Percentiles rank a stretch among this genome's conserved stretches.
Conservation (phyloP, 306 rosid species). For the Lotus japonicus region DNA sequence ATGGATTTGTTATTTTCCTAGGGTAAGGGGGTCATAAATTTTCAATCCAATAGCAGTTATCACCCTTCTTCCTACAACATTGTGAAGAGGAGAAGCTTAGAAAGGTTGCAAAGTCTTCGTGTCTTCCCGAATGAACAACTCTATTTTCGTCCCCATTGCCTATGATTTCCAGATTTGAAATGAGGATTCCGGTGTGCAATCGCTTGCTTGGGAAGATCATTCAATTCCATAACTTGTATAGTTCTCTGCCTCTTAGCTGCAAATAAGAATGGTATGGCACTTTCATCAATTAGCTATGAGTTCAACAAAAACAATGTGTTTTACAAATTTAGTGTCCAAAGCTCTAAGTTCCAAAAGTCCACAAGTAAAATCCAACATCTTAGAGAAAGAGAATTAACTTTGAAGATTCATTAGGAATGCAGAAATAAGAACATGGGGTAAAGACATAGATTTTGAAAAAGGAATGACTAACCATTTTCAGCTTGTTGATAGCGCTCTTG, state of each 20-base stretch:
- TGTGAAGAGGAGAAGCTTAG: slow-evolving; percentile 5
- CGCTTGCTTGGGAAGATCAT: slow-evolving; percentile 80
- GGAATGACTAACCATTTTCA: slow-evolving; percentile 57
- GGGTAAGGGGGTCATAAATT: slow-evolving; percentile 24
- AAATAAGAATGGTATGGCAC: neutral
- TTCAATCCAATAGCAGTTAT: slow-evolving; percentile 19
- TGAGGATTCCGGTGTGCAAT: slow-evolving; percentile 43
- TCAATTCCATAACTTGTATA: slow-evolving; percentile 88
- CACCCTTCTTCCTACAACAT: slow-evolving; percentile 21
- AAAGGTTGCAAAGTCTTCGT: neutral
- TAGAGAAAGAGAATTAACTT: neutral
- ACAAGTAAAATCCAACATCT: neutral
- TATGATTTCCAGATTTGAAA: slow-evolving; percentile 50
- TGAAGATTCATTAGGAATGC: neutral
- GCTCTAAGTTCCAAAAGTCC: neutral
- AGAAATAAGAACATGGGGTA: neutral
- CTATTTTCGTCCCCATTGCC: slow-evolving; percentile 65
- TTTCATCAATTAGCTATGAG: slow-evolving; percentile 13
- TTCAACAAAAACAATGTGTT: neutral
- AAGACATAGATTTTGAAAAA: neutral
- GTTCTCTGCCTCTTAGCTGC: slow-evolving; percentile 94
- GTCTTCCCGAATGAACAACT: neutral
- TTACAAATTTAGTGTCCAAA: neutral
- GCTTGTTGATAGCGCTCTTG: slow-evolving; percentile 94
- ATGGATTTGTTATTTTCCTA: slow-evolving; percentile 37